Conservation (phyloP, 2,329 filamentous ascomycete species). For the Beauveria caledonica region DNA sequence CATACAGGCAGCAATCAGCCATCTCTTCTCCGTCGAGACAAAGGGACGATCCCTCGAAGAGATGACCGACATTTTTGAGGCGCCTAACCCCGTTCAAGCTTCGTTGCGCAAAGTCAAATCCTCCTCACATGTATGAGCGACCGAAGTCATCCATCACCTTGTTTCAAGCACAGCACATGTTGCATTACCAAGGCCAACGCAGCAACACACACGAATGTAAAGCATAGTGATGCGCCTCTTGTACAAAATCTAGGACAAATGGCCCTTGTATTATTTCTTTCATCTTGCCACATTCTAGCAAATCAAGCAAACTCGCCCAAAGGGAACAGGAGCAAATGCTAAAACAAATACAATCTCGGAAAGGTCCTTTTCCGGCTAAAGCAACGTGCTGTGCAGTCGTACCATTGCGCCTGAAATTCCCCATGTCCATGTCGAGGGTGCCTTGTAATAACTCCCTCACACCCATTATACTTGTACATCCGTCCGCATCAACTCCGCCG, state of each 20-base stretch:
- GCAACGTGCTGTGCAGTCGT: not conserved
- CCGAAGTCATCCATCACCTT: too few relatives aligned
- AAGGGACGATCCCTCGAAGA: slow-evolving; percentile 21
- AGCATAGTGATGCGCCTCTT: too few relatives aligned
- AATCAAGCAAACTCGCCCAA: not conserved
- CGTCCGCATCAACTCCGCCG: not conserved
- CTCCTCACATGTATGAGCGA: not conserved
- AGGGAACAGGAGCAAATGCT: not conserved
- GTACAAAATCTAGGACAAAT: too few relatives aligned
- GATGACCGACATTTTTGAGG: slow-evolving; percentile 20
- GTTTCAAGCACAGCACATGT: too few relatives aligned
- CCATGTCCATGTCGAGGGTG: not conserved
- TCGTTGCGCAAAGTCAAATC: not conserved
- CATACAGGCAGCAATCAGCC: slow-evolving; percentile 14
- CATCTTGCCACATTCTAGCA: not conserved
- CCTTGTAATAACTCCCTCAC: not conserved
- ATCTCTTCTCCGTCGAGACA: slow-evolving; percentile 27
- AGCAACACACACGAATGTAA: too few relatives aligned
- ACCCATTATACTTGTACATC: slow-evolving; percentile 7
- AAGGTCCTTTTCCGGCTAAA: not conserved
- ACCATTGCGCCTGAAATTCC: not conserved
- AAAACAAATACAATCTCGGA: not conserved
- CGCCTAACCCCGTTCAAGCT: slow-evolving; percentile 14
- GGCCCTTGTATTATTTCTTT: not conserved
- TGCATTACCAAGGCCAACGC: too few relatives aligned